Evolutionary conservation across 129 eudicot species (phyloP).

Genomic region (Rutidosis leptorrhynchoides): DNA sequence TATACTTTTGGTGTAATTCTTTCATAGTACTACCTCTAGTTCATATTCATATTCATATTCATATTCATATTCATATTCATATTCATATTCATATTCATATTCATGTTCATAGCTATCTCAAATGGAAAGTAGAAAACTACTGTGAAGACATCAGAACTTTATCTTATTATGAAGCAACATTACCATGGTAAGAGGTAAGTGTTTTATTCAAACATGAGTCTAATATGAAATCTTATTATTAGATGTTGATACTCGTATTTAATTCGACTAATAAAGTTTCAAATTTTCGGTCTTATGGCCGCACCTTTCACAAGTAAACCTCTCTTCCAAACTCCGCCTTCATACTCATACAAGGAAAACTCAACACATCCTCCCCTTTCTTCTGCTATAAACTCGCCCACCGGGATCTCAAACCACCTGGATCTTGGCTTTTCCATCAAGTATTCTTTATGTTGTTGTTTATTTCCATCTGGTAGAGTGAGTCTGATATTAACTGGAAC

Average conservation of each 20-base stretch:
- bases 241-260: background rate
- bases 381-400: constrained; percentile 52
- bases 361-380: constrained; percentile 58
- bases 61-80: too few species aligned
- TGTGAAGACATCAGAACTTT: constrained; percentile 7
- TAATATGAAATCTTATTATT: background rate
- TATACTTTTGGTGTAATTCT: background rate
- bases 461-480: constrained; percentile 50
- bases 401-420: constrained; percentile 64
- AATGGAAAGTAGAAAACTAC: background rate
- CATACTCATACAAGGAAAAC: constrained; percentile 57
- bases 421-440: constrained; percentile 58
- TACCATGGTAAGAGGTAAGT: background rate
- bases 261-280: background rate
- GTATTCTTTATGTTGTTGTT: constrained; percentile 50
- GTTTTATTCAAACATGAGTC: constrained; percentile 9
- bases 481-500: constrained; percentile 62
- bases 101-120: background rate
- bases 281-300: constrained; percentile 51
- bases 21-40: background rate
- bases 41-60: too few species aligned
- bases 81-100: too few species aligned
- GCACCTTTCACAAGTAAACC: constrained; percentile 73
- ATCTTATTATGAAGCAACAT: constrained; percentile 9
- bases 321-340: constrained; percentile 79